Percentiles rank a stretch among this genome's conserved stretches.
phyloP scores from a whole-genome alignment of 192 early-diverging fungal genomes.

The Entophlyctis luteolus region DNA sequence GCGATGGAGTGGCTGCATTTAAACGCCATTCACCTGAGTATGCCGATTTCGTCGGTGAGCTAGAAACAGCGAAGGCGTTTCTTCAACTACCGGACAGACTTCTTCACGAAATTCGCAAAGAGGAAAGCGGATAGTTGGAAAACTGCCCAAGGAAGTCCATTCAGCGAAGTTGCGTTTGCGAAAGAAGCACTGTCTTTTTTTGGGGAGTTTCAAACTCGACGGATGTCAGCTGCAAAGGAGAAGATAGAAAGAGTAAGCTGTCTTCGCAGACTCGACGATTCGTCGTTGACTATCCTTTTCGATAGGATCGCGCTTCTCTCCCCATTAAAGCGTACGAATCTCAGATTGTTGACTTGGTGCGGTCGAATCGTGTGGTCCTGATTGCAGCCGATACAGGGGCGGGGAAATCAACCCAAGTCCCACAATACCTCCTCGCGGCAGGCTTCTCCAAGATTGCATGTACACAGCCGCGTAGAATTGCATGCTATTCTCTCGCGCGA shows the following conservation, averaged over 20 bases:
- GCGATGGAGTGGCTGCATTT: slow-evolving; percentile 2
- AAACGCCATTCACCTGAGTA: slow-evolving; percentile 7
- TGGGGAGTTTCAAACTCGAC: slow-evolving; percentile 48
- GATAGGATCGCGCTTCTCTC: slow-evolving; percentile 48
- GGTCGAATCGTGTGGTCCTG: slow-evolving; percentile 55
- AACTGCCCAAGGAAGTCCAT: not conserved
- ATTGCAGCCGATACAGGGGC: slow-evolving; percentile 69
- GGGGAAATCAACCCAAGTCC: slow-evolving; percentile 70
- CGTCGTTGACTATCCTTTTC: not conserved
- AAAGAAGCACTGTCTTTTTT: slow-evolving; percentile 44
- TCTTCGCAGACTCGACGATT: not conserved
- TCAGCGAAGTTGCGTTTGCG: not conserved
- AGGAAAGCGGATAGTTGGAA: not conserved
- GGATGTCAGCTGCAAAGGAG: slow-evolving; percentile 20
- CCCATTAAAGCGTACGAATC: slow-evolving; percentile 63
- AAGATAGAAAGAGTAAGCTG: slow-evolving; percentile 48
- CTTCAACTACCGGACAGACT: not conserved
- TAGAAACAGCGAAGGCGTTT: not conserved
- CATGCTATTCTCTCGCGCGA: slow-evolving; percentile 59
- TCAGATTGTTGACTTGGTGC: slow-evolving; percentile 55
- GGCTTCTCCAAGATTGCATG: slow-evolving; percentile 71
- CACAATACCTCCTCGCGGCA: slow-evolving; percentile 75
- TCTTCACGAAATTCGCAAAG: slow-evolving; percentile 2
- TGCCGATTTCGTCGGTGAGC: slow-evolving; percentile 5
- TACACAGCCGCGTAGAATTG: slow-evolving; percentile 83